Percentiles rank a stretch among this genome's conserved stretches.
Evolutionary conservation across 2,329 filamentous ascomycete genomes (phyloP).

Genomic region (Aureobasidium namibiae): DNA sequence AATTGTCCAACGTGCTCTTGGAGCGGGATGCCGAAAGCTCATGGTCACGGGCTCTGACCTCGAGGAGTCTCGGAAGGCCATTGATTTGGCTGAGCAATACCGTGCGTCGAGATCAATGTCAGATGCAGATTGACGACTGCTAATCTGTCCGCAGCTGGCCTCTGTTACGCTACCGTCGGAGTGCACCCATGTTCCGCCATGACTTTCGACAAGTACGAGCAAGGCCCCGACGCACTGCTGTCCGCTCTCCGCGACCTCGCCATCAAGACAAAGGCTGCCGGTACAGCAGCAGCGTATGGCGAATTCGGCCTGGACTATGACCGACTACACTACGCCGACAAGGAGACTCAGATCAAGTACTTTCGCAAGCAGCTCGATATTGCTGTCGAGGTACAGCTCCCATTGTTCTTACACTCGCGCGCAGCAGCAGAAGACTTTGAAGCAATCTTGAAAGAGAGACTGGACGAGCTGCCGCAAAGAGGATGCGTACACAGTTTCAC

Average conservation of each 20-base stretch:
- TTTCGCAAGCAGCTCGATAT: constrained; percentile 78
- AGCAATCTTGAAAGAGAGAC: constrained; percentile 49
- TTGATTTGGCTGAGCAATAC: constrained; percentile 65
- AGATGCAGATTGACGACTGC: not conserved
- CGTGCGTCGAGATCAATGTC: constrained; percentile 44
- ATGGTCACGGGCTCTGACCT: constrained; percentile 92
- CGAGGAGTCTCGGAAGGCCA: constrained; percentile 63
- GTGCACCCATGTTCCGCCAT: constrained; percentile 87
- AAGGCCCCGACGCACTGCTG: constrained; percentile 48
- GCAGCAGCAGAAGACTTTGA: constrained; percentile 84
- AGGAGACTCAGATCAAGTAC: constrained; percentile 71
- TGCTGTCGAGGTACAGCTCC: constrained; percentile 67
- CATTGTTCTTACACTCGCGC: constrained; percentile 85
- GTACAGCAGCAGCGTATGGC: constrained; percentile 71
- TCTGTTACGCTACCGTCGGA: constrained; percentile 83
- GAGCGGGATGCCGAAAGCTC: constrained; percentile 77
- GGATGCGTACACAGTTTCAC: constrained; percentile 95
- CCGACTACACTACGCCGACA: constrained; percentile 72
- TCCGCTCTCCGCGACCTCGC: constrained; percentile 57
- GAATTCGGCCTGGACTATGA: constrained; percentile 98
- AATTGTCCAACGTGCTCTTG: constrained; percentile 68
- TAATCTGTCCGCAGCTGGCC: constrained; percentile 48
- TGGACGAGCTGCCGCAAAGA: constrained; percentile 49
- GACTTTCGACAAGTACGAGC: constrained; percentile 60
- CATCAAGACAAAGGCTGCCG: constrained; percentile 45